Evolutionary conservation across 2,329 filamentous ascomycete genomes (phyloP), one percentile per base, ranked within the genome.

Genomic region (Colletotrichum agaves): DNA sequence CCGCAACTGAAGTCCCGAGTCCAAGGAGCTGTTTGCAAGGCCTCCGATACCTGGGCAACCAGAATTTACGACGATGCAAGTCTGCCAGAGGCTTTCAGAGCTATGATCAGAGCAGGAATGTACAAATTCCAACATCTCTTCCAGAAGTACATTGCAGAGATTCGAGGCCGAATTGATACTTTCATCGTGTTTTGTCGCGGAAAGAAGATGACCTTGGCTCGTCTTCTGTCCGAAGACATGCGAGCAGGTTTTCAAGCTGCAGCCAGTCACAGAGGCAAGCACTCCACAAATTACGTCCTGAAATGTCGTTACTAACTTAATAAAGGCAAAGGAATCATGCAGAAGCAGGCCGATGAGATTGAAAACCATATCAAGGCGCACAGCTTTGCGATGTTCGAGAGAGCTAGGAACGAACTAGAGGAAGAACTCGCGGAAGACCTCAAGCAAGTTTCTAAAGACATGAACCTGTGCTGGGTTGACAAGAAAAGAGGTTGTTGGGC

Each of bases 191-290:
- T 17, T 2, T 44, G 19, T 4, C 46, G 59, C 8, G 5, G 4
- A n/a, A 41, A 46, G 5, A 63, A 31, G 15, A 27, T 8, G 1
- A 6, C 19, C 8, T 58, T 19, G 11, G 31, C 31, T 43, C 10
- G 10, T 2, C 6, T n/a, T n/a, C 5, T 35, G 59, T 10, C n/a
- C 3, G 5, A 19, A 3, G 1, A 15, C 2, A 67, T 67, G 60
- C 12, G 13, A 4, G 53, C 60, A 6, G 60, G 60, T 21, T 67
- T 63, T 17, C 44, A 52, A 17, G 46, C 19, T 17, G 64, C 64
- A 4, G 31, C 50, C 4, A 17, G 10, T 2, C 33, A 59, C 19
- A 47, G 13, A 10, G 64, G 64, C 59, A 19, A 4, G 41, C 52
- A 2, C 10, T 21, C 8, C 5, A 23, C 5, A 7, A 23, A 3